Percentiles rank a stretch among this genome's conserved stretches.
Conservation (phyloP, 768 basidiomycete species). For the Tulasnella sp. region DNA sequence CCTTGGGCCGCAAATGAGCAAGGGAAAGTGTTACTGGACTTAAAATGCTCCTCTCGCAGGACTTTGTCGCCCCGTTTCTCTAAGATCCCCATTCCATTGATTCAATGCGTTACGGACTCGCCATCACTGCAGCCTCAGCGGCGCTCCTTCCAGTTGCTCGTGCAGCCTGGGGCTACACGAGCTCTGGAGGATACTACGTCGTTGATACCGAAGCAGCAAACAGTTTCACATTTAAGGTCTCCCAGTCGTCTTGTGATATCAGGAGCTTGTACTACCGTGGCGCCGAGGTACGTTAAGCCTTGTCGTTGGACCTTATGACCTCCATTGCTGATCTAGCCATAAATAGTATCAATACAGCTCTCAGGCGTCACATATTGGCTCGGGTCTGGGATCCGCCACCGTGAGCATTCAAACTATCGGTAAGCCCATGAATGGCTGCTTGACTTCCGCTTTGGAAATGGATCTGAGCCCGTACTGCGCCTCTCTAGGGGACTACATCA, state of each 20-base stretch:
- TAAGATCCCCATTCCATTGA: background rate
- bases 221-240: background rate
- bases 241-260: slow-evolving; percentile 10
- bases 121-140: background rate
- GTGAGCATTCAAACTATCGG: background rate
- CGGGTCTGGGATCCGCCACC: slow-evolving; percentile 17
- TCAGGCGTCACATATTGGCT: background rate
- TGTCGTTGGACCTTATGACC: background rate
- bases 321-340: background rate
- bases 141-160: background rate
- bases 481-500: slow-evolving; percentile 5
- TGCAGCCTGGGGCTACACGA: slow-evolving; percentile 13
- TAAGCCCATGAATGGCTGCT: background rate
- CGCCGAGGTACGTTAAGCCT: background rate
- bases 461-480: background rate
- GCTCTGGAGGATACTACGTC: slow-evolving; percentile 2
- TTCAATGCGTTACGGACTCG: background rate
- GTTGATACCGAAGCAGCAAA: slow-evolving; percentile 14
- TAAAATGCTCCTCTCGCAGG: background rate
- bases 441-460: background rate
- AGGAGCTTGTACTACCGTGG: slow-evolving; percentile 5
- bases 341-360: slow-evolving; percentile 2
- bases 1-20: background rate
- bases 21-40: background rate
- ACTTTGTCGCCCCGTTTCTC: background rate